Evolutionary conservation across 1,139 yeast species (phyloP), one percentile per base, ranked within the genome.

Genomic region (Suhomyces panamericanus): DNA sequence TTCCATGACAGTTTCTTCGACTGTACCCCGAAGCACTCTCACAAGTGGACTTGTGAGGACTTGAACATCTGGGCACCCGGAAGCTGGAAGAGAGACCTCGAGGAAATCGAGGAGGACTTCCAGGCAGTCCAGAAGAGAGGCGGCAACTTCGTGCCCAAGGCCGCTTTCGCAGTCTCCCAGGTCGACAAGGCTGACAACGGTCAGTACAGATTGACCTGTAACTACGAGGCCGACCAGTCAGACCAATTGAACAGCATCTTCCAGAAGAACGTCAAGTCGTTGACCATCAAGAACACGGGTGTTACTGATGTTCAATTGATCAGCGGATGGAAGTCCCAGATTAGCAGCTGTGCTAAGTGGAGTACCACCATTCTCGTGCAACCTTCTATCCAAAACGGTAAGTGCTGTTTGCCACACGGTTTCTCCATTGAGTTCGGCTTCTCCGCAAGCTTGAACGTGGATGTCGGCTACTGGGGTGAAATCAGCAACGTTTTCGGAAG

Each of bases 81-180:
- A 12, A 34, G n/a, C 26, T 30, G 44, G 35, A 39, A 46, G 44
- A 14, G 62, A 55, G 61, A 55, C 5, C 51, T 47, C 4, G 57
- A 55, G 3, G 61, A 55, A 7, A 57, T 53, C 13, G 60, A 51
- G 48, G 63, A 57, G 31, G 66, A 59, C 8, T 69, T 60, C 10
- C 60, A 53, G 3, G 29, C 41, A 58, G 55, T 11, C 64, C 61
- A 13, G 62, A 60, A 11, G 64, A 62, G 38, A 66, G 58, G 9
- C 12, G 51, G 48, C 20, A 37, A 39, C 22, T 46, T 53, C 22
- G 57, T 50, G 9, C 64, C 65, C 17, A 49, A 53, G 45, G 65
- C 63, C 39, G 63, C 60, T 20, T 47, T 60, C 40, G 62, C 53
- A 10, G 53, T 62, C 17, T 54, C 63, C 37, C 57, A 56, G 38